A percentile compares a stretch with the other conserved stretches of the same genome.
phyloP scores from a whole-genome alignment of 495 filamentous ascomycete genomes.

The Penicillium macrosclerotiorum region DNA sequence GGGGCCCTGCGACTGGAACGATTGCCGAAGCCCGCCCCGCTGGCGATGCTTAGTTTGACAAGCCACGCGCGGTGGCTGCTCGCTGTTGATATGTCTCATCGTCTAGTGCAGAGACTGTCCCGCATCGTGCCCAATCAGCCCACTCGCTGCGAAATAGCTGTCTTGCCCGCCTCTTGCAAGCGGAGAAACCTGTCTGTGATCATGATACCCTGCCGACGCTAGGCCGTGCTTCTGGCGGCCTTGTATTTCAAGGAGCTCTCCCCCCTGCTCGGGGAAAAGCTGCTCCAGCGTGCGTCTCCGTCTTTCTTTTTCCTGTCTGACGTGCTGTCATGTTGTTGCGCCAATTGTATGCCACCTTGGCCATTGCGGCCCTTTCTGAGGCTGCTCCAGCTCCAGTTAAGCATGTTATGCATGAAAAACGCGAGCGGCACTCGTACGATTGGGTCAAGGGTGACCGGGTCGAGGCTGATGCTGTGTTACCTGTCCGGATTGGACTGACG shows the following conservation, averaged over 20 bases:
- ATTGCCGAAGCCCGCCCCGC: constrained; percentile 9
- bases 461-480: constrained; percentile 24
- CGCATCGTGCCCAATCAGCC: constrained; percentile 6
- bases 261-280: not conserved
- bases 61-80: constrained; percentile 1
- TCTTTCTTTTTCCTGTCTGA: not conserved
- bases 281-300: not conserved
- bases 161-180: not conserved
- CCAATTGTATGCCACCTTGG: constrained; percentile 25
- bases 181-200: constrained; percentile 5
- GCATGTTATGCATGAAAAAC: constrained; percentile 44
- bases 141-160: not conserved
- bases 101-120: constrained; percentile 6
- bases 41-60: constrained; percentile 12
- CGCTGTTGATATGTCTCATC: constrained; percentile 8
- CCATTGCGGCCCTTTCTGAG: constrained; percentile 25
- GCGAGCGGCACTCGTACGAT: constrained; percentile 21
- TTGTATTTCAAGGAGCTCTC: constrained; percentile 6
- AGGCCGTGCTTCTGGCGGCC: not conserved
- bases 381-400: constrained; percentile 34
- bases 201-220: not conserved
- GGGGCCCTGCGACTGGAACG: constrained; percentile 2
- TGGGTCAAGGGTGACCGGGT: constrained; percentile 35
- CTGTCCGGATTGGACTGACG: constrained; percentile 29
- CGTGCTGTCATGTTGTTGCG: constrained; percentile 14